Conservation (phyloP, 768 basidiomycete species). For the Obba rivulosa region DNA sequence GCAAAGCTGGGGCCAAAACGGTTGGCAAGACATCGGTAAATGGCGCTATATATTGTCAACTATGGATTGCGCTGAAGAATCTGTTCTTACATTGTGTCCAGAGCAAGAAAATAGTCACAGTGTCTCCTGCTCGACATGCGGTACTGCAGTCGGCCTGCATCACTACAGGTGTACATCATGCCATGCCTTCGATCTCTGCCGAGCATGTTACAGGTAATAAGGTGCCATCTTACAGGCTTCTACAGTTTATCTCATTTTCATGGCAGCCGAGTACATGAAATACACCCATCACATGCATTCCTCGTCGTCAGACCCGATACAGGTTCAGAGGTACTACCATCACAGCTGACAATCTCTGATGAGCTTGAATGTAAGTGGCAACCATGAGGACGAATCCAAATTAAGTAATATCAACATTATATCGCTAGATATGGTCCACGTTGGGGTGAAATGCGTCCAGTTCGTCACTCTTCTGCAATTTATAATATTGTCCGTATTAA, state of each 20-base stretch:
- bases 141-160: constrained; percentile 48
- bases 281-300: constrained; percentile 88
- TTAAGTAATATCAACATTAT: too few species aligned
- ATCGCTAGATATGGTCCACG: constrained; percentile 10
- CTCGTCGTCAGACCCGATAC: constrained; percentile 66
- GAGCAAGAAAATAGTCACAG: constrained; percentile 68
- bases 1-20: constrained; percentile 75
- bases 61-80: constrained; percentile 2
- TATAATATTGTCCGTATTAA: not conserved
- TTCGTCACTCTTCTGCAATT: constrained; percentile 33
- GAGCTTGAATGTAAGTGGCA: constrained; percentile 38
- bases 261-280: constrained; percentile 78
- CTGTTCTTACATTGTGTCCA: constrained; percentile 23
- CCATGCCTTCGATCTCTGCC: constrained; percentile 72
- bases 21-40: constrained; percentile 89
- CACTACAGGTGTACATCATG: constrained; percentile 89
- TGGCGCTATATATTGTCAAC: constrained; percentile 13
- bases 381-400: constrained; percentile 6
- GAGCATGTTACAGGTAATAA: constrained; percentile 72
- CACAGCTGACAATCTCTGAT: too few species aligned
- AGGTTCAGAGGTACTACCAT: constrained; percentile 29
- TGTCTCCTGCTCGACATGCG: constrained; percentile 76
- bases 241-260: too few species aligned
- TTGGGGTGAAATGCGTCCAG: constrained; percentile 88
- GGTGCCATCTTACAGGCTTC: too few species aligned